Percentiles rank a stretch among this genome's conserved stretches.
Conservation (phyloP, 805 yeast genomes). For the Candida broadrunensis region DNA sequence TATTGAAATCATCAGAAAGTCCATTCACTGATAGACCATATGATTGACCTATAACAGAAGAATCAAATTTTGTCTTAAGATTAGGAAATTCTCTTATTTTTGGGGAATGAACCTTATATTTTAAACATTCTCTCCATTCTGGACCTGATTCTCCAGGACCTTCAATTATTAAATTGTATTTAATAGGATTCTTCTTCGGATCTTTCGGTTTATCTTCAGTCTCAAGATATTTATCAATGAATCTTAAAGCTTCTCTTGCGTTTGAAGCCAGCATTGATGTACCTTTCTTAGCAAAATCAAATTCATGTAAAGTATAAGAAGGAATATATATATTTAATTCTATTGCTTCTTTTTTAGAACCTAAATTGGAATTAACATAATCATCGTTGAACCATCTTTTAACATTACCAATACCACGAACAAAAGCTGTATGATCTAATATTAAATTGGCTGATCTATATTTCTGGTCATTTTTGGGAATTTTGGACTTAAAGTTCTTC, state of each 20-base stretch:
- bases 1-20: conserved; percentile 2
- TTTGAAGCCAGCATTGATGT: conserved; percentile 55
- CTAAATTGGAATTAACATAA: conserved; percentile 23
- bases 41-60: conserved; percentile 17
- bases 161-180: conserved; percentile 27
- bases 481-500: background rate
- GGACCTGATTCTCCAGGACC: conserved; percentile 39
- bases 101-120: conserved; percentile 46
- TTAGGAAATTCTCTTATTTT: conserved; percentile 50
- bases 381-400: conserved; percentile 56
- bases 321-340: conserved; percentile 47
- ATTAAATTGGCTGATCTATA: conserved; percentile 33
- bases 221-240: conserved; percentile 49
- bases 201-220: conserved; percentile 3
- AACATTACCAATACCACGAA: conserved; percentile 66
- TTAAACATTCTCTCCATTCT: conserved; percentile 51
- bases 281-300: conserved; percentile 57
- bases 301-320: conserved; percentile 53
- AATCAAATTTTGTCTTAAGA: conserved; percentile 32
- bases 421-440: conserved; percentile 65
- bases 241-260: conserved; percentile 62
- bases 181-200: conserved; percentile 2
- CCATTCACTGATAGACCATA: background rate
- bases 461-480: background rate
- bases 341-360: conserved; percentile 15